Conservation (phyloP, 805 yeast species). For the Saccharomycopsis selenospora region DNA sequence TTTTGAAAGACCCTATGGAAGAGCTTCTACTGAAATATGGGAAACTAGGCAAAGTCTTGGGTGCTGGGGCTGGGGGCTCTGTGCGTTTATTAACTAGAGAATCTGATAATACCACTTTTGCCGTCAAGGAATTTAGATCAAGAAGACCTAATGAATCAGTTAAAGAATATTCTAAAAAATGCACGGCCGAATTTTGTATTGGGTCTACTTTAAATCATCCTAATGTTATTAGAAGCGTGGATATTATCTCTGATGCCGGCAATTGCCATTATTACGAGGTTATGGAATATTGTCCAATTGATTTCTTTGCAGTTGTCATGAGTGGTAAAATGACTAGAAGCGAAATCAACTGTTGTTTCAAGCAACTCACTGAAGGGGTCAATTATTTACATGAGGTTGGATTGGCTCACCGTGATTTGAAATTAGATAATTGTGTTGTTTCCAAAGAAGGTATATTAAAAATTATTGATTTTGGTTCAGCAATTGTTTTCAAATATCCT, state of each 20-base stretch:
- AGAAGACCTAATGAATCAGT: conserved; percentile 61
- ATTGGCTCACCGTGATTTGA: conserved; percentile 75
- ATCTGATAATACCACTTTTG: conserved; percentile 64
- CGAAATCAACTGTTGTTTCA: conserved; percentile 75
- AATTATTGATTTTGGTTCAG: conserved; percentile 77
- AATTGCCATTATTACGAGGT: conserved; percentile 69
- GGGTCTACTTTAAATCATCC: conserved; percentile 80
- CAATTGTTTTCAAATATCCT: conserved; percentile 76
- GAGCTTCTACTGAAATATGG: conserved; percentile 57
- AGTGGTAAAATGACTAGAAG: conserved; percentile 74
- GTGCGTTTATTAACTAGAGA: conserved; percentile 67
- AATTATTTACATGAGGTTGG: conserved; percentile 70
- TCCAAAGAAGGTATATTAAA: conserved; percentile 67
- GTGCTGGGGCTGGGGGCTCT: conserved; percentile 86
- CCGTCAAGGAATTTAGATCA: conserved; percentile 76
- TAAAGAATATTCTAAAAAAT: conserved; percentile 76
- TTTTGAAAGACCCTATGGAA: conserved; percentile 40
- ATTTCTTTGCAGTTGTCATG: conserved; percentile 83
- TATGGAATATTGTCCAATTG: conserved; percentile 82
- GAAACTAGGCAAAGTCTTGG: conserved; percentile 63
- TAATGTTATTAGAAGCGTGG: conserved; percentile 70
- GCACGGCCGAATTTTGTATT: conserved; percentile 83
- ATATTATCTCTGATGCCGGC: conserved; percentile 53
- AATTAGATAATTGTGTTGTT: conserved; percentile 77
- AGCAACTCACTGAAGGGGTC: conserved; percentile 68